Conservation (phyloP, 1,284 basidiomycete genomes). For the Ceratobasidium sp. region DNA sequence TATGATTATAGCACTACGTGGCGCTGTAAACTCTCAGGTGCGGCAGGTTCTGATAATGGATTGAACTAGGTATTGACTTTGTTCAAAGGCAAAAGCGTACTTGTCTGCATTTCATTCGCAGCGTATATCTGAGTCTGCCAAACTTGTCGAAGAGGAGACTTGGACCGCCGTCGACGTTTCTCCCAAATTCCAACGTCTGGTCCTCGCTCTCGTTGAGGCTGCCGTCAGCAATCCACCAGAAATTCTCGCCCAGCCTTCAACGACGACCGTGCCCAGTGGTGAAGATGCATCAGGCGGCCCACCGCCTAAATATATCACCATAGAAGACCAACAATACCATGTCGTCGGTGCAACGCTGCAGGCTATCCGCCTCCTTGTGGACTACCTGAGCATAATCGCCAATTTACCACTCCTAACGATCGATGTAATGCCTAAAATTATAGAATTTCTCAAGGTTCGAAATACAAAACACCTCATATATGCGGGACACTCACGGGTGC, state of each 20-base stretch:
- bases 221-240: slow-evolving; percentile 86
- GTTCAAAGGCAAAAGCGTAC: slow-evolving; percentile 83
- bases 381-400: slow-evolving; percentile 91
- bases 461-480: slow-evolving; percentile 4
- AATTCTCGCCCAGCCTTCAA: slow-evolving; percentile 61
- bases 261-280: slow-evolving; percentile 32
- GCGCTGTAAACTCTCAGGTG: slow-evolving; percentile 85
- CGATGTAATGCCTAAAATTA: slow-evolving; percentile 92
- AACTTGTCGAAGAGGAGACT: slow-evolving; percentile 91
- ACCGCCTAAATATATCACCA: slow-evolving; percentile 77
- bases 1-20: slow-evolving; percentile 93
- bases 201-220: slow-evolving; percentile 81
- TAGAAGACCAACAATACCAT: slow-evolving; percentile 88
- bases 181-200: slow-evolving; percentile 73
- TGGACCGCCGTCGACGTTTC: slow-evolving; percentile 88
- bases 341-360: slow-evolving; percentile 89
- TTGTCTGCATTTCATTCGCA: slow-evolving; percentile 87
- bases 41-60: slow-evolving; percentile 50
- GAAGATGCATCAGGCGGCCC: slow-evolving; percentile 42
- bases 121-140: slow-evolving; percentile 86
- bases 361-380: slow-evolving; percentile 80
- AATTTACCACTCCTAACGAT: slow-evolving; percentile 91
- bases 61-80: slow-evolving; percentile 41
- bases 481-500: slow-evolving; percentile 14
- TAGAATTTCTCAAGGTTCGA: slow-evolving; percentile 89